Evolutionary conservation across 495 filamentous ascomycete genomes (phyloP), one percentile per base, ranked within the genome.

Genomic region (Geoglossum glabrum): DNA sequence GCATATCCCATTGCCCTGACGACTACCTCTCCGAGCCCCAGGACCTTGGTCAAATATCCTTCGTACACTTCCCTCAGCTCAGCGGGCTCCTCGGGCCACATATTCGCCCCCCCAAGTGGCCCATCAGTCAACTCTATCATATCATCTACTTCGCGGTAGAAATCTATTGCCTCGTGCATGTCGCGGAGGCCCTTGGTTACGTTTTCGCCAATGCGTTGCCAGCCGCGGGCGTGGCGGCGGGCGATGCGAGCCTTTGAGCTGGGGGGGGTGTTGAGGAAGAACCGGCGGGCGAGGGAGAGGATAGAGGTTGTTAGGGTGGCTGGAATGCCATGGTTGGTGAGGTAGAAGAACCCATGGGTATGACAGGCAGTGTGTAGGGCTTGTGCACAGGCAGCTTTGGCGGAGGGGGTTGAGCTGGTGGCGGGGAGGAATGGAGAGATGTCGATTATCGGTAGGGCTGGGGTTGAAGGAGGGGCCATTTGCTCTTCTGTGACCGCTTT

Each of bases 1-100:
- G 68, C 71, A 11, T 67, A 66, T 33, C 71, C 72, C 70, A 72
- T 71, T 34, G 67, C 71, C 54, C 64, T 27, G 28, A 60, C 65
- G 59, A 64, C 57, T 64, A 60, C 68, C 61, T 54, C 70, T 62
- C 57, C 54, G 8, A 58, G 23, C 36, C 15, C 11, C 0, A 49
- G 31, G 25, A 58, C 7, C 43, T 26, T 7, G 5, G 8, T 25
- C 11, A 68, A 52, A 50, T 69, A 69, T 10, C 59, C 59, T 10
- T 64, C 58, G 31, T 17, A 66, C 9, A 62, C 45, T 1, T 33
- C 28, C 50, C 60, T 61, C 28, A 67, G 50, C 33, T 63, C 57
- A 25, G 25, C 4, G 0, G 66, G 67, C 0, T 61, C 11, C 9
- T 40, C 47, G 7, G 67, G 66, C 66, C 66, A 69, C 11, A 65